Base-by-base conservation (phyloP, 139 green algal species). In the Chloropicon primus region DNA sequence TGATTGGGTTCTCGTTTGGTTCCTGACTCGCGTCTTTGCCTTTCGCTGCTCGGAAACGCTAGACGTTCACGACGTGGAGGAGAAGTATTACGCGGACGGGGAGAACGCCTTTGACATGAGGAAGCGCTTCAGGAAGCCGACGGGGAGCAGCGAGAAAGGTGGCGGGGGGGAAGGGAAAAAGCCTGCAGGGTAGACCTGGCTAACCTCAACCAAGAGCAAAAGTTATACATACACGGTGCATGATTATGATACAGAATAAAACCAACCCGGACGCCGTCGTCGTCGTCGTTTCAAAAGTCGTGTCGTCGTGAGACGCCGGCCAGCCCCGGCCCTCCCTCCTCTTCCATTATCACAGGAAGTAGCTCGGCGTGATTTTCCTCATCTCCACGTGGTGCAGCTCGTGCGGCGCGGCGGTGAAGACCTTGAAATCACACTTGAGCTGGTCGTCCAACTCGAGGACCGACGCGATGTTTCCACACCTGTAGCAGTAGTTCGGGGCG, bases 401-500 rank as follows among this genome's bases (percentile, higher is more conserved):
- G 79, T 27, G 85, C 0, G 94, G 95, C 1, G 95, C 95, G 0
- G 93, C 72, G 5, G 10, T 28, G 72, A 75, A 75, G 25, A 88
- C 91, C 84, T 94, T 95, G 86, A 96, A 98, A 71, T 90, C 91
- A 71, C 91, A 91, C 28, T 79, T 81, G 2, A 98, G 85, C 82
- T 94, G 77, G 80, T 98, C 95, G 81, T 98, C 91, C 41, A 98
- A 85, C 88, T 97, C 82, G 24, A 99, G 81, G 74, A 99, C 97
- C 2, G 94, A 91, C 2, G 95, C 95, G 27, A 98, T 94, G 88
- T 99, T 99, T 62, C 95, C 95, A 78, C 83, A 96, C 83, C 95
- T 82, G 89, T 99, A 99, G 87, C 95, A 99, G 85, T 99, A 99
- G 88, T 99, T 99, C 2, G 95, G 95, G 25, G 95, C 95, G 0